phyloP scores from a whole-genome alignment of 257 asterid species.

The Marsdenia floribunda region DNA sequence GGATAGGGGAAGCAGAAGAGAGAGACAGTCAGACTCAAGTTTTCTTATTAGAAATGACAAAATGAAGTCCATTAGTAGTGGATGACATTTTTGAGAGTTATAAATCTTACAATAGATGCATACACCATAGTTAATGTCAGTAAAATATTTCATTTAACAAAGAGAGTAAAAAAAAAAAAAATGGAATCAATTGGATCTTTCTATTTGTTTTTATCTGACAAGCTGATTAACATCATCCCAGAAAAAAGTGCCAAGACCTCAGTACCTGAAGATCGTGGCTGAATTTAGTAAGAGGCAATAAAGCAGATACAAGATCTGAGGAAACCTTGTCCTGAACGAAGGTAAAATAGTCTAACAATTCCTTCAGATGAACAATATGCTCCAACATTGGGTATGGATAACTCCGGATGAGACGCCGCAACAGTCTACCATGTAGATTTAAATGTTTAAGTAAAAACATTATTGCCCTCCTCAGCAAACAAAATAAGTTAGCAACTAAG shows the following conservation, averaged over 20 bases:
- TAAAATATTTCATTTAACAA: neutral
- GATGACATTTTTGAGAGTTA: neutral
- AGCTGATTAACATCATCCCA: constrained; percentile 9
- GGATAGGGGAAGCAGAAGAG: neutral
- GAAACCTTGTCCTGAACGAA: constrained; percentile 60
- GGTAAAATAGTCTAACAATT: constrained; percentile 78
- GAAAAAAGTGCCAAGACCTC: constrained; percentile 14
- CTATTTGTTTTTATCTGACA: constrained; percentile 1
- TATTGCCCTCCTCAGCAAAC: constrained; percentile 1
- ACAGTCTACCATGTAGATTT: constrained; percentile 39
- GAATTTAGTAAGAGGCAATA: constrained; percentile 63
- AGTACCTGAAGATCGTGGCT: constrained; percentile 70
- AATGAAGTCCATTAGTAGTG: neutral
- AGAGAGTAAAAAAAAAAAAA: neutral
- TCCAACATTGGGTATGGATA: constrained; percentile 69
- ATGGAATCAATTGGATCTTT: neutral
- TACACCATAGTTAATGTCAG: neutral
- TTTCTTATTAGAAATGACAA: neutral
- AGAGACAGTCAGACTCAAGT: neutral
- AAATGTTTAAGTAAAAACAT: constrained; percentile 10
- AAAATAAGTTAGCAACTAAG: constrained; percentile 17
- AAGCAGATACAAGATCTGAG: constrained; percentile 46
- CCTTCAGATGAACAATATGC: constrained; percentile 68
- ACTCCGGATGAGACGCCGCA: constrained; percentile 52
- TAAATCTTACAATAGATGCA: neutral